Evolutionary conservation across 2,329 filamentous ascomycete genomes (phyloP).

Genomic region (Aspergillus ochraceoroseus): DNA sequence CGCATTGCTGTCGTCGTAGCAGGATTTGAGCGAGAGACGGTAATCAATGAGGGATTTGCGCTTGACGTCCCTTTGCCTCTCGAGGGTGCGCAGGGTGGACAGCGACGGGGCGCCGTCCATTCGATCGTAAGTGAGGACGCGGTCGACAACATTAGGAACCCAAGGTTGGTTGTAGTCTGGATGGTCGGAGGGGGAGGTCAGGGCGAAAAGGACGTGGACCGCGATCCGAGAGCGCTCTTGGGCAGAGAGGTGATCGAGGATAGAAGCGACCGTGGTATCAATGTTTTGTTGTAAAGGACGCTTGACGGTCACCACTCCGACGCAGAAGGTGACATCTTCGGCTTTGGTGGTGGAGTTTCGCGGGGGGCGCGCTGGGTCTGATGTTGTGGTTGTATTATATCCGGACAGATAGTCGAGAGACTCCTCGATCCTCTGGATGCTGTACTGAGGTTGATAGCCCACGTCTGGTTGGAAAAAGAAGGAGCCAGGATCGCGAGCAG

Average conservation of each 20-base stretch:
- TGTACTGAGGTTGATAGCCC: slow-evolving; percentile 25
- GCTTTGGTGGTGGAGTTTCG: slow-evolving; percentile 1
- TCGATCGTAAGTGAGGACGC: slow-evolving; percentile 41
- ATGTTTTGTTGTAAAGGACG: slow-evolving; percentile 41
- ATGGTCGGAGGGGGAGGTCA: slow-evolving; percentile 41
- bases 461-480: slow-evolving; percentile 22
- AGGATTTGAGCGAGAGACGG: slow-evolving; percentile 40
- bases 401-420: slow-evolving; percentile 18
- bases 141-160: slow-evolving; percentile 39
- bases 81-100: slow-evolving; percentile 13
- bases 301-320: slow-evolving; percentile 45
- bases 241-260: slow-evolving; percentile 41
- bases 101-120: slow-evolving; percentile 22
- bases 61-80: slow-evolving; percentile 23
- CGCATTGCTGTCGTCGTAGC: slow-evolving; percentile 35
- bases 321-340: slow-evolving; percentile 32
- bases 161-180: slow-evolving; percentile 43
- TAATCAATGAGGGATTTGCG: slow-evolving; percentile 46
- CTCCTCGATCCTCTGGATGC: slow-evolving; percentile 20
- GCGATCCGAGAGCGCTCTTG: slow-evolving; percentile 41
- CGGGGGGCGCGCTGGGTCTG: slow-evolving; percentile 1
- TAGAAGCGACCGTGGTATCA: slow-evolving; percentile 40
- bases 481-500: slow-evolving; percentile 24
- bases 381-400: slow-evolving; percentile 20
- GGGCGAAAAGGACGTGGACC: slow-evolving; percentile 45